Base-by-base conservation (phyloP, 78 protist species). In the Dictyostelium brefeldianum region DNA sequence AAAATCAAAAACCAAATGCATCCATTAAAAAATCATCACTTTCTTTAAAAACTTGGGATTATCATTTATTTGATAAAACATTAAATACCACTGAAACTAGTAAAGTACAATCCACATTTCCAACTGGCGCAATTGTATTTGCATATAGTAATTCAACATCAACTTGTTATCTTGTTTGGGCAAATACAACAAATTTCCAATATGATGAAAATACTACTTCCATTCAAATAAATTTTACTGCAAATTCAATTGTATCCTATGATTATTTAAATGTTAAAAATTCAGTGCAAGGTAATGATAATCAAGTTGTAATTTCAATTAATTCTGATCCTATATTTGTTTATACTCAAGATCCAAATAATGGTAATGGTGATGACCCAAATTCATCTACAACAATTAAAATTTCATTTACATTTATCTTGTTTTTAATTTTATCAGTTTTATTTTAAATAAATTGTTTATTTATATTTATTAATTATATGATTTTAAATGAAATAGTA, bases 131-230 rank as follows among this genome's bases (percentile, higher is more conserved):
- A 15, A 27, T 80, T 15, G 57, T 9, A 0, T 69, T 25, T 64
- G 89, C 89, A 0, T 80, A 80, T 47, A 47, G 25, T 25, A 48
- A 80, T 64, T 2, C 78, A 10, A 22, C 29, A 2, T 47, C 69
- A 11, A 17, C 51, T 10, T 65, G 69, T 47, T 80, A 80, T 64
- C 20, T 80, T 3, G 27, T 80, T 10, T 80, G 89, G 89, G 74
- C 62, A 3, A 64, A 80, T 5, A n/a, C 89, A 5, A 43, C 50
- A 20, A 64, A 22, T n/a, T 80, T 57, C 27, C 6, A 65, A 47
- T 36, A 46, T 25, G 89, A 80, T 64, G 59, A 59, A 25, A 41
- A 59, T 22, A 64, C 89, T 43, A 48, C 89, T 1, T 36, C 78
- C 17, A 43, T 70, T 70, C 41, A 64, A 27, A 27, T 64, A 11